phyloP scores from a whole-genome alignment of 1,139 yeast species.

The Kodamaea sp. region DNA sequence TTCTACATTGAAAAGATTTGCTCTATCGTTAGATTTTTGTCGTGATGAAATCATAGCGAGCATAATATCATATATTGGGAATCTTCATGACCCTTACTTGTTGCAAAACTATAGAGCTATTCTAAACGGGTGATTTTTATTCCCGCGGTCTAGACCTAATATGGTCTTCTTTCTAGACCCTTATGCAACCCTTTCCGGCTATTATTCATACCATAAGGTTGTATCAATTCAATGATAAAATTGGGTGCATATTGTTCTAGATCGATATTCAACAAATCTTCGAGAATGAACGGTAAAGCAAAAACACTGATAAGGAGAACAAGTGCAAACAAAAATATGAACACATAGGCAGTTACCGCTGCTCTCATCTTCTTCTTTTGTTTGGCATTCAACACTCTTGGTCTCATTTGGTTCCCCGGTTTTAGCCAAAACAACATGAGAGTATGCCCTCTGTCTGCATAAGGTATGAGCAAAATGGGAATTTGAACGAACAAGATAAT shows the following conservation, averaged over 20 bases:
- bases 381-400: constrained; percentile 39
- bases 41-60: constrained; percentile 5
- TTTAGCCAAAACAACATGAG: constrained; percentile 78
- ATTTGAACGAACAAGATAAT: constrained; percentile 49
- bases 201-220: constrained; percentile 35
- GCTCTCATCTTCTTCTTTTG: constrained; percentile 28
- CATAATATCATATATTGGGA: constrained; percentile 7
- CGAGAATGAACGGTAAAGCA: constrained; percentile 41
- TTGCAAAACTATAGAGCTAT: constrained; percentile 5
- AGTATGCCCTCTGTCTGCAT: constrained; percentile 74
- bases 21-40: constrained; percentile 25
- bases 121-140: constrained; percentile 3
- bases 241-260: constrained; percentile 40
- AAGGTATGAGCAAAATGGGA: constrained; percentile 57
- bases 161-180: constrained; percentile 1
- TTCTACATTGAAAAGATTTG: constrained; percentile 26
- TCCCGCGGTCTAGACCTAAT: too few species aligned
- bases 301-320: constrained; percentile 36
- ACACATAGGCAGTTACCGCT: constrained; percentile 35
- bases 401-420: constrained; percentile 55
- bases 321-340: constrained; percentile 43
- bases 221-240: constrained; percentile 34
- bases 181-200: constrained; percentile 41
- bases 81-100: constrained; percentile 1
- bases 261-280: constrained; percentile 35